Percentiles rank a stretch among this genome's conserved stretches.
Conservation (phyloP, 2,329 filamentous ascomycete species). For the Berkeleyomyces rouxiae region DNA sequence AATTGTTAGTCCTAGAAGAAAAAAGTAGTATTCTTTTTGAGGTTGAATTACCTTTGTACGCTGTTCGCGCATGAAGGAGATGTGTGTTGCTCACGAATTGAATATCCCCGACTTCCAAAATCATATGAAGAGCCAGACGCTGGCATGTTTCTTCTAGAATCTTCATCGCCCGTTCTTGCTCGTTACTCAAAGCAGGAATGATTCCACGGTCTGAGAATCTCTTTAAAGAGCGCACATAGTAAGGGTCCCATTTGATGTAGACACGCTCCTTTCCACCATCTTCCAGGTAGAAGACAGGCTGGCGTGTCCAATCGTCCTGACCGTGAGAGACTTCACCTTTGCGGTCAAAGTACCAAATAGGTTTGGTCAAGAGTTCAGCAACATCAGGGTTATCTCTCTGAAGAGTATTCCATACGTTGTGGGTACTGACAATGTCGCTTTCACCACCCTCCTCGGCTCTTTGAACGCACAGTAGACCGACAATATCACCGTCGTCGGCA, state of each 20-base stretch:
- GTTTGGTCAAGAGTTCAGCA: constrained; percentile 54
- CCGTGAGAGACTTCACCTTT: constrained; percentile 68
- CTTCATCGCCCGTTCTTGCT: constrained; percentile 50
- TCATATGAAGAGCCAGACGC: constrained; percentile 60
- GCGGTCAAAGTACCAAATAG: constrained; percentile 83
- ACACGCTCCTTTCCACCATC: constrained; percentile 37
- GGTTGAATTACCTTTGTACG: constrained; percentile 36
- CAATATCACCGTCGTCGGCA: constrained; percentile 65
- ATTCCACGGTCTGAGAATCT: constrained; percentile 58
- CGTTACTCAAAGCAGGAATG: constrained; percentile 54
- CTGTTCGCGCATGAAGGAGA: constrained; percentile 65
- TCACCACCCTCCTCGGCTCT: constrained; percentile 68
- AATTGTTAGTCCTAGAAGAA: neutral
- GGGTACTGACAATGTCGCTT: constrained; percentile 62
- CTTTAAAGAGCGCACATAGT: constrained; percentile 61
- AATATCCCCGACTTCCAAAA: constrained; percentile 74
- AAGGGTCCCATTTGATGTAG: constrained; percentile 74
- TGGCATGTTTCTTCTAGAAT: constrained; percentile 53
- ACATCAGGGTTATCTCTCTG: constrained; percentile 63
- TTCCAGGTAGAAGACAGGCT: constrained; percentile 63
- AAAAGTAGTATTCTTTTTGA: neutral
- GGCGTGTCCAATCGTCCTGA: constrained; percentile 57
- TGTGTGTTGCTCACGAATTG: constrained; percentile 73
- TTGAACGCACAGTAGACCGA: constrained; percentile 67
- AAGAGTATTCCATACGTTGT: constrained; percentile 68